phyloP scores from a whole-genome alignment of 2,329 filamentous ascomycete species.

The Bertia moriformis region DNA sequence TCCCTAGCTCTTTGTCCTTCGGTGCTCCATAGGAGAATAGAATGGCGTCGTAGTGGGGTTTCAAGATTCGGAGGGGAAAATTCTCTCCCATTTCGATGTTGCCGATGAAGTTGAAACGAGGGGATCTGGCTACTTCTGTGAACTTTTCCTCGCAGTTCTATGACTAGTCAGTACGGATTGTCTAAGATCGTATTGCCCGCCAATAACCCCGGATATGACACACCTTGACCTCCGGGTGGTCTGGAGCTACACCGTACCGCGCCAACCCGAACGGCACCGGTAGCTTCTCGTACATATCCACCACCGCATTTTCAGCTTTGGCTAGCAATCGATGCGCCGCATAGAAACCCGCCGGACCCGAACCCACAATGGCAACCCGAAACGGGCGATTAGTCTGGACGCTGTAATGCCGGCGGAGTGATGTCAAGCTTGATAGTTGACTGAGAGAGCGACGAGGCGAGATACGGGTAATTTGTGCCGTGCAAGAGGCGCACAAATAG shows the following conservation, averaged over 20 bases:
- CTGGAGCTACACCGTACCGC: constrained; percentile 88
- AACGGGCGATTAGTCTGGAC: constrained; percentile 35
- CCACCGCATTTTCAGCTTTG: constrained; percentile 52
- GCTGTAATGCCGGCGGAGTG: background rate
- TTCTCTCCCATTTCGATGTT: constrained; percentile 66
- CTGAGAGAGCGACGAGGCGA: background rate
- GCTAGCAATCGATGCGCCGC: constrained; percentile 74
- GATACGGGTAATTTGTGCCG: background rate
- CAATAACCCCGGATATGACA: constrained; percentile 6
- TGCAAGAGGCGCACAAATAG: background rate
- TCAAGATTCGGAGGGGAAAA: constrained; percentile 53
- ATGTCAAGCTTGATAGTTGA: background rate
- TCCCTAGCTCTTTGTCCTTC: constrained; percentile 62
- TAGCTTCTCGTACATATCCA: constrained; percentile 94
- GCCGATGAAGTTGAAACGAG: constrained; percentile 78
- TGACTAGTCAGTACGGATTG: constrained; percentile 4
- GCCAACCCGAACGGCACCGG: constrained; percentile 88
- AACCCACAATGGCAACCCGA: constrained; percentile 78
- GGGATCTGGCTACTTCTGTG: constrained; percentile 67
- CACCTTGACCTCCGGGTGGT: constrained; percentile 97
- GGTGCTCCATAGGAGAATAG: constrained; percentile 87
- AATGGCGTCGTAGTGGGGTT: constrained; percentile 78
- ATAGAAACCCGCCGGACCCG: constrained; percentile 92
- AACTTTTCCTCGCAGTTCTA: constrained; percentile 95
- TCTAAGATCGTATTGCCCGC: too few relatives aligned